Evolutionary conservation across 2,329 filamentous ascomycete genomes (phyloP).

Genomic region (Pseudogymnoascus sp.): DNA sequence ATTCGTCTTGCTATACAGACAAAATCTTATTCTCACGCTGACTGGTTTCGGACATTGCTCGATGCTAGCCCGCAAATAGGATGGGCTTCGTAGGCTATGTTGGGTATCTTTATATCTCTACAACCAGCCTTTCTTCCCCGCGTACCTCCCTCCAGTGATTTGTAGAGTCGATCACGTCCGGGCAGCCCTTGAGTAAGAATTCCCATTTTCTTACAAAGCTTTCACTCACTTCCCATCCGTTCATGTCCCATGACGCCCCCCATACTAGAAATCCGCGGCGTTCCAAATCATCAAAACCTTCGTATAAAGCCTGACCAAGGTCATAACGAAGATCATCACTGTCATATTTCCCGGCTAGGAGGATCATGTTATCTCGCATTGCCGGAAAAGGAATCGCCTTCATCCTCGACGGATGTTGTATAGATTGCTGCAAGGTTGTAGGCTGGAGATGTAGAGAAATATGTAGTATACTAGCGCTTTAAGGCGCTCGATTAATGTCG

Average conservation of each 20-base stretch:
- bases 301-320: conserved; percentile 12
- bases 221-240: conserved; percentile 41
- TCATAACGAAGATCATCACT: conserved; percentile 8
- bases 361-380: conserved; percentile 17
- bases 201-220: conserved; percentile 40
- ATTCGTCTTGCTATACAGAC: no score
- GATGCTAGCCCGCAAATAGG: no score
- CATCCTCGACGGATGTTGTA: conserved; percentile 14
- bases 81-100: no score
- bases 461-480: no score
- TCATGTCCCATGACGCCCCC: conserved; percentile 33
- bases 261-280: conserved; percentile 12
- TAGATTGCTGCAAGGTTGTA: conserved; percentile 14
- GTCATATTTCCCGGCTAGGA: conserved; percentile 10
- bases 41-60: no score
- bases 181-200: conserved; percentile 32
- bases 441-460: conserved; percentile 13
- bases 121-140: no score
- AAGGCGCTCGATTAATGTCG: no score
- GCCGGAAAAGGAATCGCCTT: conserved; percentile 13
- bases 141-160: conserved; percentile 29
- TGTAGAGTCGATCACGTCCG: conserved; percentile 32
- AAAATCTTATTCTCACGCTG: no score
- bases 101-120: no score
- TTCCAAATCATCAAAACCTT: conserved; percentile 15